A percentile compares a stretch with the other conserved stretches of the same genome.
Conservation (phyloP, 2,329 filamentous ascomycete genomes). For the Calonectria hawksworthii region DNA sequence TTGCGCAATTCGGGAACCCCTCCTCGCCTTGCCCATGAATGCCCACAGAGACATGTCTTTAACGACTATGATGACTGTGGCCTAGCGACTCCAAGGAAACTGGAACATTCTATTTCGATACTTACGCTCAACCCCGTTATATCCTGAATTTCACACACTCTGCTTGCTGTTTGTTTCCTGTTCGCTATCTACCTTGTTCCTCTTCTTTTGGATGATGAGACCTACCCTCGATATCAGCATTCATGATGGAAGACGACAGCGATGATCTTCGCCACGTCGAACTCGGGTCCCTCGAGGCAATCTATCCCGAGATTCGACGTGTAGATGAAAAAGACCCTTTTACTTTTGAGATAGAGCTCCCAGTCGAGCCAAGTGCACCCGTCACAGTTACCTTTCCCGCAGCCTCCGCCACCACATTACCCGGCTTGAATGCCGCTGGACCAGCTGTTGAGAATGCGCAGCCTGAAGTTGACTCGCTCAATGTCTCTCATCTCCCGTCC, state of each 20-base stretch:
- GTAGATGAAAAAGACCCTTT: conserved; percentile 58
- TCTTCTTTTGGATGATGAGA: conserved; percentile 36
- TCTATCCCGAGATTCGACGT: conserved; percentile 74
- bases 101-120: not conserved
- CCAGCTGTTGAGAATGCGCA: conserved; percentile 31
- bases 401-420: conserved; percentile 46
- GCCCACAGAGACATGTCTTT: not conserved
- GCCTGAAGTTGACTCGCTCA: conserved; percentile 59
- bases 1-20: not conserved
- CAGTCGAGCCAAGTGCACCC: conserved; percentile 67
- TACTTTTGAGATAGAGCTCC: conserved; percentile 69
- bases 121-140: not conserved
- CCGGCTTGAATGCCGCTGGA: conserved; percentile 23
- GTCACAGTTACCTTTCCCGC: conserved; percentile 72
- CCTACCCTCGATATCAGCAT: conserved; percentile 28
- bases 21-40: conserved; percentile 1
- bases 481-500: conserved; percentile 70
- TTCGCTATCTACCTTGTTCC: not conserved
- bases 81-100: not conserved
- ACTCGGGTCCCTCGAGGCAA: conserved; percentile 72
- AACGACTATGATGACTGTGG: conserved; percentile 10
- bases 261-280: conserved; percentile 70
- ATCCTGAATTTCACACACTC: not conserved
- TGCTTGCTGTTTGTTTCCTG: not conserved
- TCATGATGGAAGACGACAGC: conserved; percentile 55